These are phyloP conservation scores for Trametes meyenii DNA, from an alignment of 768 basidiomycete species.

Conservation along the genomic window DNA sequence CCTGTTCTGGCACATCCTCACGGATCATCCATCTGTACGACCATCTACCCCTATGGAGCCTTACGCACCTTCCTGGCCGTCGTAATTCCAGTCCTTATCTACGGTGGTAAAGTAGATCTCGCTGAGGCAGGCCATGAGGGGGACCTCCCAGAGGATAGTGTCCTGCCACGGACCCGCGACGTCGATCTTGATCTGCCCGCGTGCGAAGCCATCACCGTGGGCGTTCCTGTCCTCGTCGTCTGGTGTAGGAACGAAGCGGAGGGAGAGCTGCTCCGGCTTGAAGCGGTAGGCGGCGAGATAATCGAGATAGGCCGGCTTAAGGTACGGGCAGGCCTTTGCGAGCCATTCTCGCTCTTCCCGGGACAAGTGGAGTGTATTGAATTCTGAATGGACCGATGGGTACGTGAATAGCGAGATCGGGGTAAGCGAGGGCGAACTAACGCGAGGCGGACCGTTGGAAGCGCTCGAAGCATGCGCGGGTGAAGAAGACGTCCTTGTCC, in stretches of 20 bases:
- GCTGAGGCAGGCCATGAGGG: slow-evolving; percentile 89
- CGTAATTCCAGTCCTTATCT: slow-evolving; percentile 81
- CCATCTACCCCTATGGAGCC: neutral
- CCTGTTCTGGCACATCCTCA: slow-evolving; percentile 51
- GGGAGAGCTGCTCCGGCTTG: slow-evolving; percentile 71
- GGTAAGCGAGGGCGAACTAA: slow-evolving; percentile 36
- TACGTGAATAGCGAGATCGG: neutral
- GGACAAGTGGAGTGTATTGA: slow-evolving; percentile 64
- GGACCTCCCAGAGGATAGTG: slow-evolving; percentile 94
- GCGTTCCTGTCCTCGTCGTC: slow-evolving; percentile 38
- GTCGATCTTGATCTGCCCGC: slow-evolving; percentile 62
- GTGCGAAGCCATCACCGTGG: slow-evolving; percentile 1
- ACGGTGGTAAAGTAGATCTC: slow-evolving; percentile 84
- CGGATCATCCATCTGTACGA: neutral
- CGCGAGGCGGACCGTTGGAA: slow-evolving; percentile 59
- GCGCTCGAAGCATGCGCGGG: slow-evolving; percentile 61
- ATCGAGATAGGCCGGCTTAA: slow-evolving; percentile 71
- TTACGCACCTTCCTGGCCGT: slow-evolving; percentile 71
- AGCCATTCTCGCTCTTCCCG: slow-evolving; percentile 71
- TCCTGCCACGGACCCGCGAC: slow-evolving; percentile 76
- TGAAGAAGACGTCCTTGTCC: slow-evolving; percentile 64
- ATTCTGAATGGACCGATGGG: slow-evolving; percentile 50
- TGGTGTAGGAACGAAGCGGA: slow-evolving; percentile 63
- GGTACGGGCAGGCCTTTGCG: slow-evolving; percentile 67
- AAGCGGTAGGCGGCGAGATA: slow-evolving; percentile 73